These are phyloP conservation scores for Irpex sp. DNA, from an alignment of 1,284 basidiomycete species.

Conservation along the genomic window DNA sequence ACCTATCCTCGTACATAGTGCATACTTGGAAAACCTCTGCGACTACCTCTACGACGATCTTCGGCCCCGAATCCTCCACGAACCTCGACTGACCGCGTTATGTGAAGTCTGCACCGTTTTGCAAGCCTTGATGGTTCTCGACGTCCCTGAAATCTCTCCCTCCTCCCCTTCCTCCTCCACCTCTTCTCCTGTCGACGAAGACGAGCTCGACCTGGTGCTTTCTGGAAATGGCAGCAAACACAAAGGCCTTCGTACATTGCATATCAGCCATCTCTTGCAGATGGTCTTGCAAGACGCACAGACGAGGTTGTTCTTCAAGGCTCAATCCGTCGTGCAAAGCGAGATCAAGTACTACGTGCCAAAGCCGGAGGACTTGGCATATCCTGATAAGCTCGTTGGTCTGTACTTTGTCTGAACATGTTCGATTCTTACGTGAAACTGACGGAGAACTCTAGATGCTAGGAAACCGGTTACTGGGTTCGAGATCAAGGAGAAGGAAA, in stretches of 20 bases:
- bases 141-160: slow-evolving; percentile 43
- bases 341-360: slow-evolving; percentile 84
- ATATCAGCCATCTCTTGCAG: slow-evolving; percentile 72
- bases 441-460: slow-evolving; percentile 31
- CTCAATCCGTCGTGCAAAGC: slow-evolving; percentile 83
- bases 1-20: slow-evolving; percentile 38
- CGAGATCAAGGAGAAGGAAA: slow-evolving; percentile 61
- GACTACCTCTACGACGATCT: slow-evolving; percentile 93
- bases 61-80: slow-evolving; percentile 89
- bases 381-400: slow-evolving; percentile 77
- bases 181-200: slow-evolving; percentile 27
- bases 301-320: slow-evolving; percentile 90
- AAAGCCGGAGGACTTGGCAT: slow-evolving; percentile 75
- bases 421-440: neutral
- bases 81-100: slow-evolving; percentile 79
- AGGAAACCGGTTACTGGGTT: slow-evolving; percentile 38
- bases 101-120: slow-evolving; percentile 94
- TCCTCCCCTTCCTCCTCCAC: neutral
- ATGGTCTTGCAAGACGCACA: slow-evolving; percentile 94
- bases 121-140: slow-evolving; percentile 90
- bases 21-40: slow-evolving; percentile 85
- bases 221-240: slow-evolving; percentile 33
- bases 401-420: slow-evolving; percentile 21
- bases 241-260: slow-evolving; percentile 50
- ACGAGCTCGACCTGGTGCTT: slow-evolving; percentile 40